Base-by-base conservation (phyloP, 2,329 filamentous ascomycete species). In the Colletotrichum gigasporum region DNA sequence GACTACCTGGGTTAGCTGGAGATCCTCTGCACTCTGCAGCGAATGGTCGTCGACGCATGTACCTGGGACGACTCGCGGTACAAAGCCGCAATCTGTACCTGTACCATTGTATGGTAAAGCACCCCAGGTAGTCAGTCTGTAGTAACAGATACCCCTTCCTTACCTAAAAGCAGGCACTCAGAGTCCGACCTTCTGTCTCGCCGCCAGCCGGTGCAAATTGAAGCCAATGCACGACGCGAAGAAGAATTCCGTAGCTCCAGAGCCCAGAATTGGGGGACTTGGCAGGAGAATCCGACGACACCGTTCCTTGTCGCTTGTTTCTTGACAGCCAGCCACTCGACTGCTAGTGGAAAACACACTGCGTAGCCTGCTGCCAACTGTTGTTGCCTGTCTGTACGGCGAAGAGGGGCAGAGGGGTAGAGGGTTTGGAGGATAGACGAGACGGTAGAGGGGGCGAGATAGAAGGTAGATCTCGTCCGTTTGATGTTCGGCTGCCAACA, bases 21-120 rank as follows among this genome's bases (percentile, higher is more conserved):
- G 61, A 64, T 64, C 55, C 47, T 64, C 61, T 59, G 41, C 47
- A 64, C 12, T 57, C 58, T 50, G 30, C 53, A 63, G 35, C 44
- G 11, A 50, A 34, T 57, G 28, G 30, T 18, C 42, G 26, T 28
- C 22, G 14, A 22, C 45, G 18, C 14, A 30, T 12, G 26, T 39
- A 51, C 56, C 45, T 26, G 24, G 45, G 45, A 52, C 47, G 53
- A 56, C 53, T 44, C 20, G 37, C 14, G 37, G 26, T n/a, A 47
- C 53, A 34, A 45, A 44, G 8, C 18, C 24, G 34, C 37, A 54
- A 22, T 28, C 51, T 42, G 51, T 26, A 24, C 37, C 12, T 30
- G n/a, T n/a, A n/a, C n/a, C n/a, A n/a, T n/a, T n/a, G n/a, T n/a
- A n/a, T n/a, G n/a, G n/a, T n/a, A n/a, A n/a, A n/a, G n/a, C n/a